Conservation (phyloP, 202 grass and related monocot genomes). For the Setaria viridis region DNA sequence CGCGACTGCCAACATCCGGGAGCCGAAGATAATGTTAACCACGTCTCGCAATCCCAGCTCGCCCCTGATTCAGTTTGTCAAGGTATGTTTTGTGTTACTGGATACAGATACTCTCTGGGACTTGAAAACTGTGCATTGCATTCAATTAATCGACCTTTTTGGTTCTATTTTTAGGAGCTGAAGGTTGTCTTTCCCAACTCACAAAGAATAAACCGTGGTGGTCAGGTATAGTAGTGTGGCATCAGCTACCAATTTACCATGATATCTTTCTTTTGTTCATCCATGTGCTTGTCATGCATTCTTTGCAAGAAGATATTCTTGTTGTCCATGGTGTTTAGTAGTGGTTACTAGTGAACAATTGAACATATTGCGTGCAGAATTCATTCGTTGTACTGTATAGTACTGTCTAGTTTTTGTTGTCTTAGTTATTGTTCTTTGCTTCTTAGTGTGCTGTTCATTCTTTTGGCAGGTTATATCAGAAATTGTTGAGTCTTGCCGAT, state of each 20-base stretch:
- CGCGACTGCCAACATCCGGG: conserved; percentile 49
- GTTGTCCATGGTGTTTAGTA: background rate
- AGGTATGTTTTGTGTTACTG: conserved; percentile 42
- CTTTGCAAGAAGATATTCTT: background rate
- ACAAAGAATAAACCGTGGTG: conserved; percentile 93
- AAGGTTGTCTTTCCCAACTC: conserved; percentile 92
- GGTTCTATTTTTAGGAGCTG: conserved; percentile 66
- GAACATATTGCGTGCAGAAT: background rate
- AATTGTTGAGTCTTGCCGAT: conserved; percentile 79
- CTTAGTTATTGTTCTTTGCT: background rate
- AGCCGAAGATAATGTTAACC: conserved; percentile 90
- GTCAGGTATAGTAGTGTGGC: conserved; percentile 62
- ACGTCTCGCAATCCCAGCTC: conserved; percentile 82
- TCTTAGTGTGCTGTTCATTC: background rate
- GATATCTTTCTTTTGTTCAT: background rate
- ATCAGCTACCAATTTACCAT: background rate
- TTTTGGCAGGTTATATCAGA: conserved; percentile 77
- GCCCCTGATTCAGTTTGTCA: conserved; percentile 76
- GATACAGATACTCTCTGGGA: background rate
- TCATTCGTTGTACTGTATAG: background rate
- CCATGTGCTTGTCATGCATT: background rate
- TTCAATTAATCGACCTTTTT: background rate
- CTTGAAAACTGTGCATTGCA: background rate
- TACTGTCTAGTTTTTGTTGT: background rate
- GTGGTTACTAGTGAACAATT: background rate